Evolutionary conservation across 208 protist species (phyloP), one percentile per base, ranked within the genome.

Genomic region (Wallacemonas rigidus): DNA sequence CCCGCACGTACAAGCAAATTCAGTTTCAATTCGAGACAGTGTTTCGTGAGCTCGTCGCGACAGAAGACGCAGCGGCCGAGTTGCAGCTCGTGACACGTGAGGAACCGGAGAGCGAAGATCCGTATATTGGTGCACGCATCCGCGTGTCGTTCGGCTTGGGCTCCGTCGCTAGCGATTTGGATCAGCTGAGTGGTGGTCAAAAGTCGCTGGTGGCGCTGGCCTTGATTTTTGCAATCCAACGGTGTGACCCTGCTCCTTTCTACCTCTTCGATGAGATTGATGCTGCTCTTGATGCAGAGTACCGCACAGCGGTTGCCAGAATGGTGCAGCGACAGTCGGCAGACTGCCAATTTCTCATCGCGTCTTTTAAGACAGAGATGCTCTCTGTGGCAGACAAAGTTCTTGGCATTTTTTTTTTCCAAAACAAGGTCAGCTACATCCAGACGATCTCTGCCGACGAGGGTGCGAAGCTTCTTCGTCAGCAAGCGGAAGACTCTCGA

Each of bases 191-290:
- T 63, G 98, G 98, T 64, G 98, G 98, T 9, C 98, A 99, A 83
- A 99, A 99, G 80, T 98, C 98, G 44, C 81, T 99, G 7, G 98
- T 99, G 5, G 98, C 99, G 1, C 87, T 99, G n/a, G 88, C 97
- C 7, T 84, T 99, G 17, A 99, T 99, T 71, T 99, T 99, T 80
- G 98, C 99, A 17, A 99, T 99, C 71, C 99, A 99, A 81, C 86
- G 95, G 41, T 98, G 91, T 73, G 98, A 99, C 72, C 98, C 99
- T 5, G 98, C 98, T 1, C 99, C 99, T 35, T 99, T 99, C 79
- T 99, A 99, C 80, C 79, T 99, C 3, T 99, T 99, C 71, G 99
- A 99, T 79, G 99, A 99, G 86, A 99, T 99, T 69, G 99, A 99
- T 76, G 93, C 98, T 11, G 97, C 97, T 2, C 88, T 99, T 6